phyloP scores from a whole-genome alignment of 805 yeast species.

The Ogataea nitratoaversa region DNA sequence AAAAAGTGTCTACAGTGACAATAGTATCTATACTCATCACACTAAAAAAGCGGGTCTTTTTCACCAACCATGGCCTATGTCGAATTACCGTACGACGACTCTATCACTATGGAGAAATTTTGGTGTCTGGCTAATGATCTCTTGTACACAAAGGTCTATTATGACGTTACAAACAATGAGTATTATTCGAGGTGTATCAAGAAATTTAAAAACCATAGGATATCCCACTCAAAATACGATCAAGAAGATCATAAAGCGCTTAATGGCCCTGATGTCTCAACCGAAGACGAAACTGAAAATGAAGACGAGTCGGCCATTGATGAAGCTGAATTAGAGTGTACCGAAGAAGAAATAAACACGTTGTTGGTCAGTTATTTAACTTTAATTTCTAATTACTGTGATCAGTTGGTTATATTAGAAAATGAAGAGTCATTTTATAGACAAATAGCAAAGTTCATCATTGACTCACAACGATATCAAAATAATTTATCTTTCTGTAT shows the following conservation, averaged over 20 bases:
- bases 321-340: slow-evolving; percentile 14
- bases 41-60: too few species aligned
- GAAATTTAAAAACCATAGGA: slow-evolving; percentile 5
- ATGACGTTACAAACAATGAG: slow-evolving; percentile 20
- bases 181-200: slow-evolving; percentile 19
- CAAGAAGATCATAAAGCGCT: slow-evolving; percentile 1
- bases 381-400: slow-evolving; percentile 28
- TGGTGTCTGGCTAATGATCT: slow-evolving; percentile 31
- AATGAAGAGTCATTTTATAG: slow-evolving; percentile 25
- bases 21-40: too few species aligned
- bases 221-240: background rate
- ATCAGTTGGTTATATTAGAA: slow-evolving; percentile 11
- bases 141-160: slow-evolving; percentile 25
- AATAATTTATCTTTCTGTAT: slow-evolving; percentile 41
- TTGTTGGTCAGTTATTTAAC: slow-evolving; percentile 31
- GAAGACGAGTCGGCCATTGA: slow-evolving; percentile 5
- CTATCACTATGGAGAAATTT: slow-evolving; percentile 25
- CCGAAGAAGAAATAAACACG: slow-evolving; percentile 32
- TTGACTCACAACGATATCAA: slow-evolving; percentile 29
- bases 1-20: too few species aligned
- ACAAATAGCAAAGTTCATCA: slow-evolving; percentile 23
- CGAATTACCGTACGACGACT: slow-evolving; percentile 21
- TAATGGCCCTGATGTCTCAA: background rate
- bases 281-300: slow-evolving; percentile 3
- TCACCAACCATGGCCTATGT: too few species aligned